A percentile compares a stretch with the other conserved stretches of the same genome.
Evolutionary conservation across 75 land plant genomes (phyloP).

Genomic region (Larix kaempferi): DNA sequence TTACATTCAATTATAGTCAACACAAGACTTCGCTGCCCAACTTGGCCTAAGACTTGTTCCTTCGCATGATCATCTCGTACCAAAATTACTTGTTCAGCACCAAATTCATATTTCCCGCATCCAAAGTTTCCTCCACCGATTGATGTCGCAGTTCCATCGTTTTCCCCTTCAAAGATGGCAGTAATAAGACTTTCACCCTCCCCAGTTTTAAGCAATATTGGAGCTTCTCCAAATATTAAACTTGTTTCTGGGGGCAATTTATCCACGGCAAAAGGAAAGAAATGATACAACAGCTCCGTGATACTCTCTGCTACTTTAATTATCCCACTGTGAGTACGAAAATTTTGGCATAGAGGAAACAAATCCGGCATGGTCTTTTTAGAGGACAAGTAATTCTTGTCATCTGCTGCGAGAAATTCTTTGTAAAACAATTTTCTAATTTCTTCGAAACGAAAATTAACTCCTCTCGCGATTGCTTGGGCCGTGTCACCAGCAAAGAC

Average conservation of each 20-base stretch:
- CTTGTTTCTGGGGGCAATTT: conserved; percentile 49
- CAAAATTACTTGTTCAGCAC: conserved; percentile 68
- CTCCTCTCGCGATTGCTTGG: conserved; percentile 72
- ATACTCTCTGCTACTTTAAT: conserved; percentile 52
- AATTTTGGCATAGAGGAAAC: conserved; percentile 52
- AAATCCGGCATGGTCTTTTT: conserved; percentile 23
- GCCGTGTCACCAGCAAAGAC: conserved; percentile 85
- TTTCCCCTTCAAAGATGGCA: conserved; percentile 28
- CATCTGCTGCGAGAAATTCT: conserved; percentile 33
- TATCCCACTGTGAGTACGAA: conserved; percentile 61
- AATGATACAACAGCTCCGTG: conserved; percentile 40
- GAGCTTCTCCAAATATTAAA: conserved; percentile 53
- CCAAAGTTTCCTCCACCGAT: not conserved
- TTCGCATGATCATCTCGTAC: conserved; percentile 52
- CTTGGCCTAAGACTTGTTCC: conserved; percentile 4
- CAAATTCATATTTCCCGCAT: conserved; percentile 30
- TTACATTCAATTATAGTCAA: too few species aligned
- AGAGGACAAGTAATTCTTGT: not conserved
- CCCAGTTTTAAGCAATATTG: conserved; percentile 58
- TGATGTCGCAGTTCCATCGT: not conserved
- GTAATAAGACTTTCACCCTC: conserved; percentile 31
- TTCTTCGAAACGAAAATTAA: conserved; percentile 67
- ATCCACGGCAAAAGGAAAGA: conserved; percentile 57
- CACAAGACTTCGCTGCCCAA: too few species aligned
- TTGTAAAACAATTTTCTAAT: conserved; percentile 51